These are phyloP conservation scores for Aciculosporium take DNA, from an alignment of 2,329 filamentous ascomycete genomes.

Conservation along the genomic window DNA sequence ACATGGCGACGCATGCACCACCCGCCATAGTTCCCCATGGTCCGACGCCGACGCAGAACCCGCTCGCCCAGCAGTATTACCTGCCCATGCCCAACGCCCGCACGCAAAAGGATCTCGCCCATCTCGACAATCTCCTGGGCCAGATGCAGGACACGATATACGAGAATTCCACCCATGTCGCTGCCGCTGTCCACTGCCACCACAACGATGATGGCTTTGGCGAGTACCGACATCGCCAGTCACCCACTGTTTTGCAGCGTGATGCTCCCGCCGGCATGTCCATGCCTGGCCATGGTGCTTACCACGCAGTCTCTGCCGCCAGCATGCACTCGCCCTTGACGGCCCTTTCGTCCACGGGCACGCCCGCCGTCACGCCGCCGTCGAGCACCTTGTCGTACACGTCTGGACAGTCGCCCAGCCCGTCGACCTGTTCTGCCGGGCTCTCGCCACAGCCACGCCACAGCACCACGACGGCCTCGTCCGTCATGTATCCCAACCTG, in stretches of 20 bases:
- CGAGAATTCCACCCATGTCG: constrained; percentile 74
- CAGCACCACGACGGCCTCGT: constrained; percentile 41
- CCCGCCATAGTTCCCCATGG: constrained; percentile 37
- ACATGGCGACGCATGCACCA: constrained; percentile 32
- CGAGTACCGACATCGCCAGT: constrained; percentile 44
- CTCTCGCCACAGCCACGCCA: constrained; percentile 54
- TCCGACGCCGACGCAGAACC: constrained; percentile 43
- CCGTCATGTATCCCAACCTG: constrained; percentile 61
- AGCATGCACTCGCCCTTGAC: constrained; percentile 48
- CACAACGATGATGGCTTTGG: constrained; percentile 52
- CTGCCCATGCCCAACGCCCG: constrained; percentile 77
- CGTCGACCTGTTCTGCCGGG: constrained; percentile 49
- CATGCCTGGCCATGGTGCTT: constrained; percentile 21
- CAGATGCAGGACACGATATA: constrained; percentile 95
- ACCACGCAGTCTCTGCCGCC: constrained; percentile 33
- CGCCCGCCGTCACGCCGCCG: constrained; percentile 62
- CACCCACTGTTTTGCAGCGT: constrained; percentile 30
- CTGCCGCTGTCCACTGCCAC: constrained; percentile 64
- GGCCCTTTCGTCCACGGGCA: constrained; percentile 48
- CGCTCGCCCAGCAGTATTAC: constrained; percentile 58
- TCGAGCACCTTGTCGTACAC: constrained; percentile 64
- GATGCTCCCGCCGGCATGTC: constrained; percentile 19
- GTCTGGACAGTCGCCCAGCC: constrained; percentile 60
- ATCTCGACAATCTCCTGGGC: constrained; percentile 88
- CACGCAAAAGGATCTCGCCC: constrained; percentile 85